phyloP scores from a whole-genome alignment of 1,284 basidiomycete genomes.

The Heimioporus retisporus region DNA sequence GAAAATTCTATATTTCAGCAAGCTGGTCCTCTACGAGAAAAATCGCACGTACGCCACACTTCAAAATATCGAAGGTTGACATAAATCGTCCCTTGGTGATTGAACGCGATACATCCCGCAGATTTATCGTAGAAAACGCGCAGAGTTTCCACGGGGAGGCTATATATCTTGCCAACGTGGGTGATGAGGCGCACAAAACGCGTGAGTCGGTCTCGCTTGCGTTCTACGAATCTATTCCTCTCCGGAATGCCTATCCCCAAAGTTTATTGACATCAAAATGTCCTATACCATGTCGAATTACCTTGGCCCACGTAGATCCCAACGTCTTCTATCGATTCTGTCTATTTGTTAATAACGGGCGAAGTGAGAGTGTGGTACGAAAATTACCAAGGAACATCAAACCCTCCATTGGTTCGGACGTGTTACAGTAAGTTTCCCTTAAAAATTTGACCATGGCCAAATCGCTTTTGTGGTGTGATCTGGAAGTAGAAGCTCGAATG shows the following conservation, averaged over 20 bases:
- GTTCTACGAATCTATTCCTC: not conserved
- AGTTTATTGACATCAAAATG: too few species aligned
- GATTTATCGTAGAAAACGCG: not conserved
- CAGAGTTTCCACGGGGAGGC: not conserved
- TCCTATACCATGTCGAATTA: not conserved
- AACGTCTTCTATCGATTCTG: not conserved
- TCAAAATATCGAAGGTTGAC: constrained; percentile 8
- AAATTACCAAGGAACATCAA: not conserved
- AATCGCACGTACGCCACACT: constrained; percentile 5
- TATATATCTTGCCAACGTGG: not conserved
- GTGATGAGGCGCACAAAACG: not conserved
- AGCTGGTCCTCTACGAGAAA: not conserved
- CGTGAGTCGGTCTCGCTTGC: not conserved
- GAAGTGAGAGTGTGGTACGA: not conserved
- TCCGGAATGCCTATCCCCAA: not conserved
- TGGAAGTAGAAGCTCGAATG: not conserved
- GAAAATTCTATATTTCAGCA: not conserved
- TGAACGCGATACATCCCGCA: constrained; percentile 7
- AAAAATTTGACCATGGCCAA: not conserved
- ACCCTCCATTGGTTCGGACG: not conserved
- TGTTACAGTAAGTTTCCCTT: not conserved
- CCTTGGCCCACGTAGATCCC: not conserved
- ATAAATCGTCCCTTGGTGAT: not conserved
- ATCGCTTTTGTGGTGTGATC: not conserved
- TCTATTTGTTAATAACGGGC: not conserved